phyloP scores from a whole-genome alignment of 345 rosid genomes.

The Jatropha curcas region DNA sequence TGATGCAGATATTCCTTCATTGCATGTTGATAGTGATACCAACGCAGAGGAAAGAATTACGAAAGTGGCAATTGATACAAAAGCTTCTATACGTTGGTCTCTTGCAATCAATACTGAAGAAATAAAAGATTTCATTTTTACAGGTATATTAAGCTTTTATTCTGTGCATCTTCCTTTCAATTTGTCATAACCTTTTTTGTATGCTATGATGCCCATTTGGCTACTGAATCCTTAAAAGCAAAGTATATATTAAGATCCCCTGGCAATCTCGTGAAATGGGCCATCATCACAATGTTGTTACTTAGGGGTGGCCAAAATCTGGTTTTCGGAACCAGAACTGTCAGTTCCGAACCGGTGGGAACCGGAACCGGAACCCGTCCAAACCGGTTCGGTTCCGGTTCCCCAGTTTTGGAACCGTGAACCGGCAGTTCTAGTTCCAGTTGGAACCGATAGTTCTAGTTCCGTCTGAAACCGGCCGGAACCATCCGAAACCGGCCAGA shows the following conservation, averaged over 20 bases:
- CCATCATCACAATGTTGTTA: neutral
- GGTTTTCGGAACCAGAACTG: too few species aligned
- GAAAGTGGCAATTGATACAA: conserved; percentile 56
- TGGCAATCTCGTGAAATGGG: neutral
- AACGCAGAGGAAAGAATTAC: conserved; percentile 42
- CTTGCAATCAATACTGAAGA: conserved; percentile 74
- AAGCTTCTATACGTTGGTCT: conserved; percentile 77
- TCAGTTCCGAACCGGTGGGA: too few species aligned
- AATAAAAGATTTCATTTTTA: conserved; percentile 68
- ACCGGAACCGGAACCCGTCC: too few species aligned
- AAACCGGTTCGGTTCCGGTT: too few species aligned
- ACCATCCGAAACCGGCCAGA: too few species aligned
- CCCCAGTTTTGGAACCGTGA: too few species aligned
- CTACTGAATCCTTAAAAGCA: neutral
- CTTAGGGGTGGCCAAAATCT: too few species aligned
- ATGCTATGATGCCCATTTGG: neutral
- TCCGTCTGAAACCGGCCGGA: too few species aligned
- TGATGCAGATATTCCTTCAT: conserved; percentile 54
- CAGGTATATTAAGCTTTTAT: conserved; percentile 38
- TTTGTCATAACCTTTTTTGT: neutral
- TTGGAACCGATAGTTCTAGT: too few species aligned
- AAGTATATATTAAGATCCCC: neutral
- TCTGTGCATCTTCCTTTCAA: neutral
- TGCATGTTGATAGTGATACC: conserved; percentile 48
- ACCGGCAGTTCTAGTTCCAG: too few species aligned